phyloP scores from a whole-genome alignment of 2,329 filamentous ascomycete species.

The Epichloe hybrida region DNA sequence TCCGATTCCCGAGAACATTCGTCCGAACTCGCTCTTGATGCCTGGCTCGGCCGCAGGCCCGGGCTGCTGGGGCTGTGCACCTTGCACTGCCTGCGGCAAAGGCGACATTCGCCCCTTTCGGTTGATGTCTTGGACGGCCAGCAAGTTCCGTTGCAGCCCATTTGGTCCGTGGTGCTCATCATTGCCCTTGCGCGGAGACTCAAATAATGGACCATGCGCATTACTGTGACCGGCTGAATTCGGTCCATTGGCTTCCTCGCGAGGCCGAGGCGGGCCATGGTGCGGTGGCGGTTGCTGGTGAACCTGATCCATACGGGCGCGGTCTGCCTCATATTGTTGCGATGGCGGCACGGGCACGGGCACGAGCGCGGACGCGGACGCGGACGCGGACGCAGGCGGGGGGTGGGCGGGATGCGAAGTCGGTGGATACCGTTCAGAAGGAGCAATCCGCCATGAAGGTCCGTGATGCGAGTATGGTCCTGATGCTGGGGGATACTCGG shows the following conservation, averaged over 20 bases:
- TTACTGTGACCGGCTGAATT: conserved; percentile 37
- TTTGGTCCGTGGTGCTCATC: conserved; percentile 26
- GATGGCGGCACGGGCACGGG: conserved; percentile 16
- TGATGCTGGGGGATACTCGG: conserved; percentile 34
- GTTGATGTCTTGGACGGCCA: conserved; percentile 71
- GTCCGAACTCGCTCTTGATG: conserved; percentile 89
- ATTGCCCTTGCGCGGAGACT: conserved; percentile 22
- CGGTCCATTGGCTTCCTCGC: conserved; percentile 36
- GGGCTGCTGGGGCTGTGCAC: conserved; percentile 67
- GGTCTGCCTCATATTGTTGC: conserved; percentile 36
- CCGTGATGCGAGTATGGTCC: conserved; percentile 22
- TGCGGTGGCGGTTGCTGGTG: conserved; percentile 23
- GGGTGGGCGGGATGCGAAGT: conserved; percentile 22
- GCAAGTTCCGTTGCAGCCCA: conserved; percentile 43
- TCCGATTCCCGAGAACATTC: conserved; percentile 89
- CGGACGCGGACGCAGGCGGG: conserved; percentile 10
- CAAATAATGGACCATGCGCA: conserved; percentile 27
- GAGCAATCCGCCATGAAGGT: conserved; percentile 17
- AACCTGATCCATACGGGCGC: conserved; percentile 28
- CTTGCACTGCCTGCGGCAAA: conserved; percentile 84
- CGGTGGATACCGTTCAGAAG: conserved; percentile 21
- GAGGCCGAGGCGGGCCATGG: conserved; percentile 24
- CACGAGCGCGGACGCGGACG: conserved; percentile 16
- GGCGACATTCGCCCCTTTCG: conserved; percentile 76
- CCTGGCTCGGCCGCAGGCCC: conserved; percentile 71